Evolutionary conservation across 495 filamentous ascomycete species (phyloP), one percentile per base, ranked within the genome.

Genomic region (Chlorociboria aeruginascens): DNA sequence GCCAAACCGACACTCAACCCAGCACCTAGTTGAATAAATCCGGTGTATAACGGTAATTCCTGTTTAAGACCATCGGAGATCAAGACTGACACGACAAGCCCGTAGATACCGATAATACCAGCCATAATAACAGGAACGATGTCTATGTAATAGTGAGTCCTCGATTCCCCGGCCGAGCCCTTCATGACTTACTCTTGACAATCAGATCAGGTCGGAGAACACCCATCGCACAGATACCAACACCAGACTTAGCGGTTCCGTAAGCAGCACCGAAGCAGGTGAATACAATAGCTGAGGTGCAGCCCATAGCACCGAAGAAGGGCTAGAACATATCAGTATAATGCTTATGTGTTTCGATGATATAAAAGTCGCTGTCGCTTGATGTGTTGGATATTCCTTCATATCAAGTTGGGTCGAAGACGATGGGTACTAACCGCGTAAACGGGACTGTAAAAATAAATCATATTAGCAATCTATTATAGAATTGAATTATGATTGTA

Each of bases 81-180:
- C 63, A 99, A 69, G 68, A 99, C 92, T 3, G 90, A 96, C 46
- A 99, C 92, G 72, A 99, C 92, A 45, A 99, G 79, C 60, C 92
- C 92, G 76, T 99, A 99, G 70, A 99, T 99, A 82, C 85, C 93
- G 69, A 99, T 96, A 72, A 99, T 99, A 97, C 92, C 92, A 75
- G 92, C 92, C 92, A 99, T 99, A 78, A 99, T 94, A 69, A 98
- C 92, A 62, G 92, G 92, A 50, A 98, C 89, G 63, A 98, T 95
- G 76, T 97, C 92, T 98, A 55, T 33, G 33, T 32, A 16, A 7
- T 42, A n/a, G 49, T 53, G 33, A 47, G 47, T 49, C 43, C 35
- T 11, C 29, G 29, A 33, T 40, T 39, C 7, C 2, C 8, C 29
- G 14, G 32, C 48, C 29, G 10, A 8, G 25, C 11, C 44, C 13